Evolutionary conservation across 257 asterid species (phyloP), one percentile per base, ranked within the genome.

Genomic region (Capsicum baccatum): DNA sequence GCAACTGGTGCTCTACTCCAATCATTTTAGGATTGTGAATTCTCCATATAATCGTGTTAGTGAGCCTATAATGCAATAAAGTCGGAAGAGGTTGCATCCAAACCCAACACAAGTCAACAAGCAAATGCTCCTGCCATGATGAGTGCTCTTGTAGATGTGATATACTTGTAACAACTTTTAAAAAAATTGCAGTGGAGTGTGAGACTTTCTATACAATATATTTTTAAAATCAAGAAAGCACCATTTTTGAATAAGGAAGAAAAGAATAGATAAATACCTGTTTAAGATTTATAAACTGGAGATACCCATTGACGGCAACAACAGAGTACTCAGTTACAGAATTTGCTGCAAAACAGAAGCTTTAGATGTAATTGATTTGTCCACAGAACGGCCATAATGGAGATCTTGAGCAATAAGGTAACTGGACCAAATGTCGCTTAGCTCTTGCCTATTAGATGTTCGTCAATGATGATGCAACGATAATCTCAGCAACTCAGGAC

Each of bases 251-350:
- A 64, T 57, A 60, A 6, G 73, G 73, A 67, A 26, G 33, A 26
- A 26, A 26, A 83, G 14, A 3, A 21, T 50, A 55, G 83, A 12
- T 13, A 1, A 26, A 3, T 86, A 94, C 97, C 98, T 93, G 98
- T 85, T 94, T 96, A 85, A 96, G 90, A 86, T 92, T 95, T 80
- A 96, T 79, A n/a, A 93, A 92, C 58, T 93, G 98, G 87, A 94
- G 97, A 87, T 95, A 96, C 60, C 98, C 98, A 87, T 96, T 94
- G 89, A 94, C 87, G 55, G 94, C 98, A 62, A 93, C 71, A 66
- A 96, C 99, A 66, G 97, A 89, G 88, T 91, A 90, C 80, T 94
- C 98, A 19, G 92, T 90, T 87, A 96, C 89, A 5, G 98, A 89
- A 6, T 89, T 83, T 12, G 98, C 89, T 73, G 98, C 97, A 83